Conservation (phyloP, 2,329 filamentous ascomycete genomes). For the Periconia macrospinosa region DNA sequence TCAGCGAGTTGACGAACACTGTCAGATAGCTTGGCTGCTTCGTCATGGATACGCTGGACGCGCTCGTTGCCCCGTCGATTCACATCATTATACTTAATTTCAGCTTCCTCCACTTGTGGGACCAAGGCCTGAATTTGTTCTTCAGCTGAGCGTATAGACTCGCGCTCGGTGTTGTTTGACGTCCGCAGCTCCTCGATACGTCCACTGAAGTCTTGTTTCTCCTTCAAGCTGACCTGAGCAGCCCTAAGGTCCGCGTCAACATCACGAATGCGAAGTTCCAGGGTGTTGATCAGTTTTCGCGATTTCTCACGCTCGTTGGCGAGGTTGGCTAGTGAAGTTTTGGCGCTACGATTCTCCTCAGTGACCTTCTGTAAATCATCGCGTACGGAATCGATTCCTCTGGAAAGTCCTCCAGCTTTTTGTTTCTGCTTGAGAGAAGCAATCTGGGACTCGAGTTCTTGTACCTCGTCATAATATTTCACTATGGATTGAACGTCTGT, state of each 20-base stretch:
- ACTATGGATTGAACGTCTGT: conserved; percentile 77
- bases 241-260: conserved; percentile 71
- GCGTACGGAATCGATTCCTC: conserved; percentile 82
- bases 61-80: conserved; percentile 70
- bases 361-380: conserved; percentile 68
- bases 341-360: conserved; percentile 68
- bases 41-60: conserved; percentile 71
- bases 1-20: conserved; percentile 77
- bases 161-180: conserved; percentile 68
- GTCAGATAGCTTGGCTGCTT: conserved; percentile 70
- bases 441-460: conserved; percentile 72
- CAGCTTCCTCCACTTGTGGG: conserved; percentile 75
- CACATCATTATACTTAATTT: conserved; percentile 75
- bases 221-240: conserved; percentile 75
- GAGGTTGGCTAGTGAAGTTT: conserved; percentile 66
- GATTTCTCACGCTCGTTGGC: conserved; percentile 71
- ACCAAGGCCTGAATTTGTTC: conserved; percentile 72
- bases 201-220: conserved; percentile 69
- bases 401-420: conserved; percentile 63
- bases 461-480: conserved; percentile 72
- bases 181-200: conserved; percentile 75
- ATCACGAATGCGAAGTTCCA: conserved; percentile 80
- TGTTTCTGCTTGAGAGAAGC: conserved; percentile 76
- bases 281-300: conserved; percentile 65
- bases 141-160: conserved; percentile 70